Percentiles rank a stretch among this genome's conserved stretches.
Evolutionary conservation across 345 rosid species (phyloP).

Genomic region (Dipteronia dyeriana): DNA sequence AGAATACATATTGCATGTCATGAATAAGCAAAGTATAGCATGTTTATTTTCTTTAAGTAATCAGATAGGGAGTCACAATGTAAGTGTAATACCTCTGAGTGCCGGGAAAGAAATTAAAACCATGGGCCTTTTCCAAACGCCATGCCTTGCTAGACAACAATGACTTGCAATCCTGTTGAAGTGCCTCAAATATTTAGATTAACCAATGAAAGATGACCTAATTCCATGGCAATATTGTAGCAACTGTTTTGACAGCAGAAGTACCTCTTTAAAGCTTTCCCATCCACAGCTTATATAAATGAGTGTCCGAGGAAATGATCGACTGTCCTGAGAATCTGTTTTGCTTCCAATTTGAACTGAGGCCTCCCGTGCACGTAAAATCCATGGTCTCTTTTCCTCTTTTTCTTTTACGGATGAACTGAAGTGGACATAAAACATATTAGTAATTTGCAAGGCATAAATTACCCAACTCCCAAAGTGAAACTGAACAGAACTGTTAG

Average conservation of each 20-base stretch:
- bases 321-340: slow-evolving; percentile 39
- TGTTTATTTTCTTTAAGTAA: not conserved
- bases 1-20: not conserved
- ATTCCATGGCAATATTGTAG: not conserved
- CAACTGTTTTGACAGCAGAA: slow-evolving; percentile 9
- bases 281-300: slow-evolving; percentile 97
- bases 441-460: slow-evolving; percentile 11
- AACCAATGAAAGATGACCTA: slow-evolving; percentile 14
- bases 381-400: slow-evolving; percentile 97
- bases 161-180: slow-evolving; percentile 73
- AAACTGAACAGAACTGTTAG: not conserved
- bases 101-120: slow-evolving; percentile 93
- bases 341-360: slow-evolving; percentile 66
- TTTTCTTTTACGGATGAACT: slow-evolving; percentile 48
- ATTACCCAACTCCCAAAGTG: not conserved
- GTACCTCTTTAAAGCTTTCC: slow-evolving; percentile 96
- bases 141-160: slow-evolving; percentile 69
- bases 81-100: slow-evolving; percentile 66
- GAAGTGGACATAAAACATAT: slow-evolving; percentile 23
- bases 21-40: not conserved
- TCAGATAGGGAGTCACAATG: not conserved
- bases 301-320: slow-evolving; percentile 70
- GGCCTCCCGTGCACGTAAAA: slow-evolving; percentile 79
- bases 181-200: slow-evolving; percentile 3
- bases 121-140: slow-evolving; percentile 84